A percentile compares a stretch with the other conserved stretches of the same genome.
Conservation (phyloP, 768 basidiomycete species). For the Cystobasidium tubakii region DNA sequence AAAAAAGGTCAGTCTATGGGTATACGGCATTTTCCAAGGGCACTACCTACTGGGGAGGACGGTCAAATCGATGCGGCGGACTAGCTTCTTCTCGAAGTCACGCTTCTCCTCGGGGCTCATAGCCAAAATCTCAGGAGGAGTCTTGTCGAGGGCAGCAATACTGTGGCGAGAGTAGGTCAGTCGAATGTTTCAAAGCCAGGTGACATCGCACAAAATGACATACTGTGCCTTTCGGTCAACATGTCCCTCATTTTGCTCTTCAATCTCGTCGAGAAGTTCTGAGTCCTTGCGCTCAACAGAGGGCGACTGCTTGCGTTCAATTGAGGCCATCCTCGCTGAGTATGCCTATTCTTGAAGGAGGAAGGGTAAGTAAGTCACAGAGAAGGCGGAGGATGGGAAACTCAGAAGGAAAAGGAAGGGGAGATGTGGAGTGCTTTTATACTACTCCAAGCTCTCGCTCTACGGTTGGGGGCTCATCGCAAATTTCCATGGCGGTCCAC, state of each 20-base stretch:
- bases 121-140: background rate
- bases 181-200: background rate
- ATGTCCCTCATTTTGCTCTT: background rate
- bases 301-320: background rate
- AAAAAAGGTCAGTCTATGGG: background rate
- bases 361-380: background rate
- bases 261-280: background rate
- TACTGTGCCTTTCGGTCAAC: background rate
- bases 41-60: conserved; percentile 42
- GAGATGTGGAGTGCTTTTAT: background rate
- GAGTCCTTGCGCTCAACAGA: background rate
- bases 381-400: background rate
- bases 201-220: background rate
- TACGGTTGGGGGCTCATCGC: background rate
- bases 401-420: background rate
- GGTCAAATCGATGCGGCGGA: conserved; percentile 48
- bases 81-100: conserved; percentile 47
- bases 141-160: background rate
- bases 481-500: background rate
- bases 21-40: conserved; percentile 39
- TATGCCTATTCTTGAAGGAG: background rate
- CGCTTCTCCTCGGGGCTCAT: conserved; percentile 18
- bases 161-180: background rate
- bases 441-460: background rate
- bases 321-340: background rate